Evolutionary conservation across 2,329 filamentous ascomycete species (phyloP).

Genomic region (Aspergillus calidoustus): DNA sequence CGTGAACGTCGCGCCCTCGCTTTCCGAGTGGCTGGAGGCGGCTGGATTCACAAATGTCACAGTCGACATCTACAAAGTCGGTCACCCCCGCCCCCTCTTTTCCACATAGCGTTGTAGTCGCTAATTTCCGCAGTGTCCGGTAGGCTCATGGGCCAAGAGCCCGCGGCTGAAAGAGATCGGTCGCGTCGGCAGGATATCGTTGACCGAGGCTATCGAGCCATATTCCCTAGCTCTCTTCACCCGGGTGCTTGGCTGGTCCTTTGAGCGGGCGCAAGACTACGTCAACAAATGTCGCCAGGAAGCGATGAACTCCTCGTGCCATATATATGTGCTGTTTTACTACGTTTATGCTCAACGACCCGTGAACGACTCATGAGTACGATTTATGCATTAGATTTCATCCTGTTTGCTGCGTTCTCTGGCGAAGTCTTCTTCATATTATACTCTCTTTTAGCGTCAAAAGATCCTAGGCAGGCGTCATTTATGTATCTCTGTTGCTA

Average conservation of each 20-base stretch:
- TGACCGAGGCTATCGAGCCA: conserved; percentile 42
- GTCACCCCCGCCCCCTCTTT: background rate
- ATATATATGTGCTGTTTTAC: conserved; percentile 37
- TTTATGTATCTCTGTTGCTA: background rate
- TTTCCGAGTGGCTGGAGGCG: conserved; percentile 34
- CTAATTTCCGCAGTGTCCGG: conserved; percentile 33
- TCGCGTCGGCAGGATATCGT: conserved; percentile 33
- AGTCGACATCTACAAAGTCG: conserved; percentile 43
- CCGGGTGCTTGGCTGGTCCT: conserved; percentile 38
- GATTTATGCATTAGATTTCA: conserved; percentile 15
- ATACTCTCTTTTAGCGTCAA: background rate
- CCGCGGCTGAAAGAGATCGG: conserved; percentile 41
- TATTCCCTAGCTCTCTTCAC: conserved; percentile 46
- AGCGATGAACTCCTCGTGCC: conserved; percentile 28
- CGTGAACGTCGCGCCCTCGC: conserved; percentile 38
- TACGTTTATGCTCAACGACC: conserved; percentile 40
- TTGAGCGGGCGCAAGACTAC: conserved; percentile 36
- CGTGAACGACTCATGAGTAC: conserved; percentile 22
- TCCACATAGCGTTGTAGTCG: background rate
- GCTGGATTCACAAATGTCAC: conserved; percentile 39
- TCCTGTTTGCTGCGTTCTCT: conserved; percentile 13
- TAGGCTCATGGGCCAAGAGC: conserved; percentile 42
- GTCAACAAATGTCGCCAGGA: conserved; percentile 36
- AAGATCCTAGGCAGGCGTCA: background rate
- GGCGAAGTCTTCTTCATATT: conserved; percentile 6